Conservation (phyloP, 768 basidiomycete genomes). For the Rhodotorula taiwanensis region DNA sequence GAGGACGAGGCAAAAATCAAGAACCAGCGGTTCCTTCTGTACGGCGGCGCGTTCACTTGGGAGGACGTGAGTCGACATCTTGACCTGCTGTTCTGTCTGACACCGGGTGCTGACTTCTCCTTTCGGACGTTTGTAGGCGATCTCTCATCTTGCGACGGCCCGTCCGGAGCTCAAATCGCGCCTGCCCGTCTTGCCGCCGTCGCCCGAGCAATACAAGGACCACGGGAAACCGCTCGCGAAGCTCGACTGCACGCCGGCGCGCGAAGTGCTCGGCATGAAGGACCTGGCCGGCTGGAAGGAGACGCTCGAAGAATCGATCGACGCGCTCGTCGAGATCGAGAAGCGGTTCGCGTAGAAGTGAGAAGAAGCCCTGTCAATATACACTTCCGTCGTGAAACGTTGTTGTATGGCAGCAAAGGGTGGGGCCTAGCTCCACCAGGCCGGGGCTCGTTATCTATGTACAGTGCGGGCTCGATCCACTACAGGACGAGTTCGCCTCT, state of each 20-base stretch:
- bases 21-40: constrained; percentile 32
- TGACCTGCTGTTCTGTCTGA: background rate
- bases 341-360: constrained; percentile 16
- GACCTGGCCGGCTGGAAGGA: constrained; percentile 31
- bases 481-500: constrained; percentile 7
- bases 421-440: background rate
- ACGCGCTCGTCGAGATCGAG: constrained; percentile 35
- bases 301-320: constrained; percentile 30
- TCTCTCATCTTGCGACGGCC: background rate
- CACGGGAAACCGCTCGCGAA: constrained; percentile 18
- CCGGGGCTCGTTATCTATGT: no score
- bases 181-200: constrained; percentile 22
- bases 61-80: constrained; percentile 26
- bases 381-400: background rate
- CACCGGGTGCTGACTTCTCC: background rate
- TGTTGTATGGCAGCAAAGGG: background rate
- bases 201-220: constrained; percentile 10
- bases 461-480: no score
- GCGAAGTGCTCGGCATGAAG: constrained; percentile 21
- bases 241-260: constrained; percentile 33
- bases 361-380: no score
- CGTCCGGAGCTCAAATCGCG: constrained; percentile 26
- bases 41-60: constrained; percentile 39
- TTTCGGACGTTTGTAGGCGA: background rate
- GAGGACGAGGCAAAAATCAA: constrained; percentile 20